phyloP scores from a whole-genome alignment of 1,284 basidiomycete genomes.

The Neolentinus lepideus region DNA sequence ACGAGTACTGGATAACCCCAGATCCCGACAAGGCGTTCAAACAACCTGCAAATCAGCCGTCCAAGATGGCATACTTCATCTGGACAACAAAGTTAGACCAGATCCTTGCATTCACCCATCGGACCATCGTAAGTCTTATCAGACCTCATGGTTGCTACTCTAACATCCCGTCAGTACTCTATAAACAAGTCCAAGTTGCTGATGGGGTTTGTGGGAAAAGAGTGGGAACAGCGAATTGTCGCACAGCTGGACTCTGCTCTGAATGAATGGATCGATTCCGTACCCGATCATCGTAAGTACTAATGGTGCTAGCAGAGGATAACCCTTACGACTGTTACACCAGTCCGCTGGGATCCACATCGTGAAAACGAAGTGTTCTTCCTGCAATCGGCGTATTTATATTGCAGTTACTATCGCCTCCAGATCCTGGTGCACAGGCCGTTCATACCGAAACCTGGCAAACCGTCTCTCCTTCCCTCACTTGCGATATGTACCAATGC shows the following conservation, averaged over 20 bases:
- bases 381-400: constrained; percentile 47
- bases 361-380: constrained; percentile 37
- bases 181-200: constrained; percentile 14
- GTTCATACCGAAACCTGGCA: constrained; percentile 47
- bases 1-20: constrained; percentile 36
- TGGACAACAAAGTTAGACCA: constrained; percentile 36
- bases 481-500: constrained; percentile 61
- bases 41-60: constrained; percentile 26
- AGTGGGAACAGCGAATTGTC: constrained; percentile 17
- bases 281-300: constrained; percentile 17
- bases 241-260: constrained; percentile 16
- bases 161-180: constrained; percentile 10
- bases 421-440: constrained; percentile 56
- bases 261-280: constrained; percentile 15
- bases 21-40: constrained; percentile 22
- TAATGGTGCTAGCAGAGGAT: not conserved
- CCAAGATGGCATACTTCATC: constrained; percentile 30
- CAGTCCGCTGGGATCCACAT: constrained; percentile 51
- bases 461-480: constrained; percentile 42
- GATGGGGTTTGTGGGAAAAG: constrained; percentile 12
- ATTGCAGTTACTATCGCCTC: constrained; percentile 48
- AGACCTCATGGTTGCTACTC: not conserved
- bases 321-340: not conserved
- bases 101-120: constrained; percentile 36
- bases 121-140: constrained; percentile 29